A percentile compares a stretch with the other conserved stretches of the same genome.
Conservation (phyloP, 129 eudicot genomes). For the Artemisia annua region DNA sequence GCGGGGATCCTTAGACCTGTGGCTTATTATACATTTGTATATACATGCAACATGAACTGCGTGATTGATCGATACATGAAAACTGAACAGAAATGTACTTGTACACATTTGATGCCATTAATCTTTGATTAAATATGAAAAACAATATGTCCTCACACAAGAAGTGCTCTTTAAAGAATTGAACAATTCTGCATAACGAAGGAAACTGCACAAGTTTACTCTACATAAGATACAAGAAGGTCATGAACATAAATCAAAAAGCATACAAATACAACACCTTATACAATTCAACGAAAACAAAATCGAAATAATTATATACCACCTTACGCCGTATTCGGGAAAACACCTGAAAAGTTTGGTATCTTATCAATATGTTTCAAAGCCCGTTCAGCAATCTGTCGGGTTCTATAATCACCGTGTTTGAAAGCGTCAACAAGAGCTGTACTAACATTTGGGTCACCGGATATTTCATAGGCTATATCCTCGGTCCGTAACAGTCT, state of each 20-base stretch:
- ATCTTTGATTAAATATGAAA: neutral
- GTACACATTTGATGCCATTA: constrained; percentile 1
- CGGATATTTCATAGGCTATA: constrained; percentile 63
- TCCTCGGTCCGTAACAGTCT: constrained; percentile 65
- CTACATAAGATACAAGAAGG: constrained; percentile 5
- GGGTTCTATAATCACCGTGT: constrained; percentile 72
- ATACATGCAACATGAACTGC: too few relatives aligned
- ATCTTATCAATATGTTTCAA: constrained; percentile 76
- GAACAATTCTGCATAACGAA: constrained; percentile 2
- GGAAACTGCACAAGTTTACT: constrained; percentile 10
- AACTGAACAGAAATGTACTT: neutral
- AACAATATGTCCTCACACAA: neutral
- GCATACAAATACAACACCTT: constrained; percentile 13
- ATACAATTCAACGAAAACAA: neutral
- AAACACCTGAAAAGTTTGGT: constrained; percentile 81
- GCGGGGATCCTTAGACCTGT: too few relatives aligned
- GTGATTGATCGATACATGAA: too few relatives aligned
- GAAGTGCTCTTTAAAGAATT: neutral
- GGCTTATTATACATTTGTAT: too few relatives aligned
- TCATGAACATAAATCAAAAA: constrained; percentile 20
- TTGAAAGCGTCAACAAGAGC: constrained; percentile 88
- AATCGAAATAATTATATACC: constrained; percentile 10
- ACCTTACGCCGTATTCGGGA: constrained; percentile 44
- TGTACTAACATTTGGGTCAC: constrained; percentile 67
- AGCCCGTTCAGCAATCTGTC: constrained; percentile 88